Evolutionary conservation across 768 basidiomycete species (phyloP).

Genomic region (Termitomyces sp.): DNA sequence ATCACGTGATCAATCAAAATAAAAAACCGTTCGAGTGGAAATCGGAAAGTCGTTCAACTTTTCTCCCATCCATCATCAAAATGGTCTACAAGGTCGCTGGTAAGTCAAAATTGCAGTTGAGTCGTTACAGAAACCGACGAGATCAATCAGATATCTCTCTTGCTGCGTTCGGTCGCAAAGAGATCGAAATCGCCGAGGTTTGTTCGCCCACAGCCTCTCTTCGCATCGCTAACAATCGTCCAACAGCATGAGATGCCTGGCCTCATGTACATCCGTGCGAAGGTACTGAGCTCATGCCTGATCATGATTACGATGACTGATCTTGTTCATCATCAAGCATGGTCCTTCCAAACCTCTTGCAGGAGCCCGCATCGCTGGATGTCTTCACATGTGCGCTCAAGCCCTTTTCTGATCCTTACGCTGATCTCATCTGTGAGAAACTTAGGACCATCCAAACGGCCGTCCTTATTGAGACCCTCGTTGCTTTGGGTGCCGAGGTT

Average conservation of each 20-base stretch:
- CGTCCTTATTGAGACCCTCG: conserved; percentile 97
- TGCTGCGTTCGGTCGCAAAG: conserved; percentile 99
- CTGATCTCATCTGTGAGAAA: background rate
- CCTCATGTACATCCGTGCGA: conserved; percentile 87
- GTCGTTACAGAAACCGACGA: conserved; percentile 8
- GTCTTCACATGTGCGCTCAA: conserved; percentile 83
- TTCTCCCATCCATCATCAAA: conserved; percentile 24
- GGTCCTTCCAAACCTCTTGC: conserved; percentile 77
- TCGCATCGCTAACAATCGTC: conserved; percentile 11
- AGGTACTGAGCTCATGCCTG: conserved; percentile 41
- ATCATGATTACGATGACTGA: conserved; percentile 15
- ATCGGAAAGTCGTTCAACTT: conserved; percentile 15
- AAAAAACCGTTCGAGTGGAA: conserved; percentile 31
- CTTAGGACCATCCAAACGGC: conserved; percentile 96
- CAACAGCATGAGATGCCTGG: conserved; percentile 88
- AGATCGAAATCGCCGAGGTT: conserved; percentile 98
- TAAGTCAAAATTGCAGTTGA: conserved; percentile 22
- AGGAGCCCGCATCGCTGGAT: conserved; percentile 95
- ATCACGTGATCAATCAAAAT: conserved; percentile 26
- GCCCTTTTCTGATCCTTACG: conserved; percentile 1
- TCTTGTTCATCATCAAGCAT: conserved; percentile 47
- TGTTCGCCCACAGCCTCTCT: conserved; percentile 9
- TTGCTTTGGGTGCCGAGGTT: conserved; percentile 92
- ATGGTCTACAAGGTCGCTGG: conserved; percentile 94
- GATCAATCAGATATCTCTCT: conserved; percentile 74